Conservation (phyloP, 139 green algal species). For the Chlamydomonas sp. region DNA sequence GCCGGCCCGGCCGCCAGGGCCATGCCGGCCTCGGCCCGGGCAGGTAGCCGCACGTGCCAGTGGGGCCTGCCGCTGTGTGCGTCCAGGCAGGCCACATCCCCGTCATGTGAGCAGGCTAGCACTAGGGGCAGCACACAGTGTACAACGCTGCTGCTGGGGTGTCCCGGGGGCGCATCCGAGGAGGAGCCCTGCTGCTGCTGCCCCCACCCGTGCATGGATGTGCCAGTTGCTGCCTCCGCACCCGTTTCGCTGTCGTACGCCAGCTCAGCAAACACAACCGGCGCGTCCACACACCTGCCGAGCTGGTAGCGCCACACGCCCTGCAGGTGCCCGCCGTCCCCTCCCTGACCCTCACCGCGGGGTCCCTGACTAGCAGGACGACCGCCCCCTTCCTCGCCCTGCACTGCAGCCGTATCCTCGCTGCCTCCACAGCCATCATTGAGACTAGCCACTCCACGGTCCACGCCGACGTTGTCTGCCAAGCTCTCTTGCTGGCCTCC, state of each 20-base stretch:
- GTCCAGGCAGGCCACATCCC: conserved; percentile 35
- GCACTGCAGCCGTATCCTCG: too few species aligned
- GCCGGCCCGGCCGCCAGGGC: neutral
- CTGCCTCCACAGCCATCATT: too few species aligned
- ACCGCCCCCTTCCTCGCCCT: too few species aligned
- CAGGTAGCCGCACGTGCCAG: conserved; percentile 32
- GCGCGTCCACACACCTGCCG: conserved; percentile 41
- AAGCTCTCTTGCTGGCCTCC: too few species aligned
- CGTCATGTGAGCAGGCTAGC: conserved; percentile 41
- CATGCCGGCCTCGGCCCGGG: conserved; percentile 34
- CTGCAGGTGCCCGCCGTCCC: neutral
- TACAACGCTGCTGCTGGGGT: neutral
- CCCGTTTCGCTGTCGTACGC: neutral
- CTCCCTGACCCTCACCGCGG: neutral
- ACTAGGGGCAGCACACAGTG: neutral
- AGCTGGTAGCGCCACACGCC: conserved; percentile 27
- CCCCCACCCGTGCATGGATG: neutral
- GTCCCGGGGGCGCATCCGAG: too few species aligned
- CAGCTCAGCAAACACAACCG: conserved; percentile 19
- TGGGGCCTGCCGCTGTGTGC: neutral
- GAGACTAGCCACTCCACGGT: too few species aligned
- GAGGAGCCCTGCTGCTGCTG: neutral
- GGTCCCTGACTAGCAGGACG: too few species aligned
- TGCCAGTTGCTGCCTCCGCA: neutral
- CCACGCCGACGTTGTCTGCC: too few species aligned